Conservation (phyloP, 352 stramenopile genomes). For the Phytopythium delawarense region DNA sequence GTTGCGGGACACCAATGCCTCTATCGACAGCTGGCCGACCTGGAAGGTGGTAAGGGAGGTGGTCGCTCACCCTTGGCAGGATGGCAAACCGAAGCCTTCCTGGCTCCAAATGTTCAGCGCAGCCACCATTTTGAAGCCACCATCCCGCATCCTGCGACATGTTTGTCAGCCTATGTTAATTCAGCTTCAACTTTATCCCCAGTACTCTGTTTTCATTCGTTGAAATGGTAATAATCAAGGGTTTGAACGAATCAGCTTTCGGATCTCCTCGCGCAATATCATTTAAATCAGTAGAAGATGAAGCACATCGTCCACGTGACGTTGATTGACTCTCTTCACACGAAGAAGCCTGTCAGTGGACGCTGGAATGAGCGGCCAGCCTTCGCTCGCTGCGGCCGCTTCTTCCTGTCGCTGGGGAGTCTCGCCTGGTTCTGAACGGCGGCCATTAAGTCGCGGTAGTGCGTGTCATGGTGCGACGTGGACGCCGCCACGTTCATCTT, state of each 20-base stretch:
- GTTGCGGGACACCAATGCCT: background rate
- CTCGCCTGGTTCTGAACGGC: conserved; percentile 1
- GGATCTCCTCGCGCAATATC: background rate
- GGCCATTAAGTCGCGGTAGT: conserved; percentile 5
- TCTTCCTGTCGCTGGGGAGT: background rate
- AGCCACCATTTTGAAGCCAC: background rate
- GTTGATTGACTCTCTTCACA: conserved; percentile 1
- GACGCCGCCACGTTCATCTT: conserved; percentile 1
- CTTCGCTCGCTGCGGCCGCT: background rate
- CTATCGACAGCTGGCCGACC: background rate
- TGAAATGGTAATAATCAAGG: background rate
- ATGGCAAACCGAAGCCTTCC: background rate
- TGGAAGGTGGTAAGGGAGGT: background rate
- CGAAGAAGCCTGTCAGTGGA: conserved; percentile 2
- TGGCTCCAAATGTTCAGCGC: background rate
- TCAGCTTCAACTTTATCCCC: background rate
- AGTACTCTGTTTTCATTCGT: conserved; percentile 2
- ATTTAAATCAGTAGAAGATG: background rate
- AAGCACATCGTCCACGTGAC: background rate
- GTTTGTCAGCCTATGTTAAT: conserved; percentile 4
- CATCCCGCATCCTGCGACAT: background rate
- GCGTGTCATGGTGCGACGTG: background rate
- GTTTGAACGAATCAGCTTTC: background rate
- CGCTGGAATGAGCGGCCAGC: background rate
- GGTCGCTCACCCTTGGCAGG: background rate